Base-by-base conservation (phyloP, 2,329 filamentous ascomycete species). In the Trichoderma brevicompactum region DNA sequence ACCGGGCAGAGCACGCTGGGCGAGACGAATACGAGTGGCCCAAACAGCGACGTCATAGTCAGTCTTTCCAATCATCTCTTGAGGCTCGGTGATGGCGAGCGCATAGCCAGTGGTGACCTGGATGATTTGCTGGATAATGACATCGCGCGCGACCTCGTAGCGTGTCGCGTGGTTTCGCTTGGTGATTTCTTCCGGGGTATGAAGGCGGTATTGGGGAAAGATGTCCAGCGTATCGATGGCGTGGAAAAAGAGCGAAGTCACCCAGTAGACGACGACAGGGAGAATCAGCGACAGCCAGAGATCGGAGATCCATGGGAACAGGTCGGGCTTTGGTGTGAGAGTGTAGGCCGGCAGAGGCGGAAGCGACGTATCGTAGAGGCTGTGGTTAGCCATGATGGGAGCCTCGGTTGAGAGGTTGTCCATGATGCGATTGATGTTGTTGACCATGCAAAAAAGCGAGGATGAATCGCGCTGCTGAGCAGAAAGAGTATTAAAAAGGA, bases 171-270 rank as follows among this genome's bases (percentile, higher is more conserved):
- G 92, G 78, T 97, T 97, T 72, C 94, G 87, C 77, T 92, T 92
- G 41, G 89, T 76, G 68, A 98, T 90, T 78, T 98, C 94, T 60
- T 92, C 93, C 13, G 95, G 95, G 0, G 95, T 98, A 79, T 99
- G 95, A 48, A 99, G 84, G 68, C 95, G 90, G 79, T 98, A 97
- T 73, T 96, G 87, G 17, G 94, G 89, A 76, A 94, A 96, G 43
- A 94, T 81, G 77, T 97, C 92, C 79, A 89, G 89, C 66, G 88
- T 82, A 79, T 99, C 95, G 73, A 98, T 88, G 71, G 89, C 74
- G 81, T 98, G 94, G 81, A 96, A 99, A 75, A 94, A 80, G 76
- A 92, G 79, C 19, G 94, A 98, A 38, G 96, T 80, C 23, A 81
- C 79, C 95, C 95, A 99, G 84, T 99, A 99, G 65, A 90, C 91